Conservation (phyloP, 208 protist genomes). For the Wallacemonas sp. region DNA sequence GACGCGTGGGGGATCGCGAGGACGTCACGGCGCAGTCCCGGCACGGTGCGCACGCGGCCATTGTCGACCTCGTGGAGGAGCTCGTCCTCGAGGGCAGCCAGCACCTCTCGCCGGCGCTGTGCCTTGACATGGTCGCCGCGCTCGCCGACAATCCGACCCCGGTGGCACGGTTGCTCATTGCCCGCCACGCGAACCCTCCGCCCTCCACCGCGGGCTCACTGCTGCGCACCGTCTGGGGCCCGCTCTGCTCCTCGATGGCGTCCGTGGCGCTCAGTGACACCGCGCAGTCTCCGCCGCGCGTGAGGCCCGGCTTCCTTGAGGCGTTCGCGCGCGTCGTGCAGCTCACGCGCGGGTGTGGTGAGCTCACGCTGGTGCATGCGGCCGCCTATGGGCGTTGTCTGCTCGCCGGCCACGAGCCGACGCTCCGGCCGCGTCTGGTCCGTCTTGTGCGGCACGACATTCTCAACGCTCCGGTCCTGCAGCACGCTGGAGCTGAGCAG, state of each 20-base stretch:
- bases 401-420: constrained; percentile 27
- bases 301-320: constrained; percentile 42
- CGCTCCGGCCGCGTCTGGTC: constrained; percentile 33
- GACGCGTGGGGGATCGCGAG: constrained; percentile 26
- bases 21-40: constrained; percentile 5
- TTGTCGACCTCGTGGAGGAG: constrained; percentile 59
- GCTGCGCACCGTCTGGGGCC: constrained; percentile 31
- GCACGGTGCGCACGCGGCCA: constrained; percentile 16
- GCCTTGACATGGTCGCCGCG: constrained; percentile 32
- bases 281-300: constrained; percentile 21
- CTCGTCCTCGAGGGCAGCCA: constrained; percentile 35
- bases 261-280: constrained; percentile 29
- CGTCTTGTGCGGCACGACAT: constrained; percentile 70
- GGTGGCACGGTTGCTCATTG: constrained; percentile 25
- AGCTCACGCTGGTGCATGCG: constrained; percentile 51
- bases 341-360: constrained; percentile 42
- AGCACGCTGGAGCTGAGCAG: constrained; percentile 30
- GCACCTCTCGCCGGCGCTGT: constrained; percentile 6
- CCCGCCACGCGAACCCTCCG: constrained; percentile 11
- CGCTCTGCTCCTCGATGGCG: constrained; percentile 30
- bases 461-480: constrained; percentile 41
- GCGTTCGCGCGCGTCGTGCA: constrained; percentile 61
- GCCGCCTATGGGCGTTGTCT: constrained; percentile 71
- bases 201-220: constrained; percentile 22
- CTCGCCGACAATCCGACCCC: constrained; percentile 28